Percentiles rank a stretch among this genome's conserved stretches.
phyloP scores from a whole-genome alignment of 1,284 basidiomycete species.

The Hortiboletus rubellus region DNA sequence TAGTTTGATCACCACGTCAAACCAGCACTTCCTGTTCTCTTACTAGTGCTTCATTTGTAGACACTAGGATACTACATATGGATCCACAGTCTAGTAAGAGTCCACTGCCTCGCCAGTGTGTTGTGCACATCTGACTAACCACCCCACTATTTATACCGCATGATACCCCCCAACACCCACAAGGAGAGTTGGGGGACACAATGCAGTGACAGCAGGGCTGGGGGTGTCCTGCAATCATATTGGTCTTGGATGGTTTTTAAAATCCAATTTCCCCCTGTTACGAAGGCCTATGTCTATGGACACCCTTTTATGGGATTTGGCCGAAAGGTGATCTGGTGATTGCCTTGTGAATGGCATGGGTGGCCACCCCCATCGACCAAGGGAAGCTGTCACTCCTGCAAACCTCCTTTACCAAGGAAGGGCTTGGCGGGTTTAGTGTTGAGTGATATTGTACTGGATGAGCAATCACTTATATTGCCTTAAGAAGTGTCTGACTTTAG shows the following conservation, averaged over 20 bases:
- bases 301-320: conserved; percentile 2
- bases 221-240: neutral
- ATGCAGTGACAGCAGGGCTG: neutral
- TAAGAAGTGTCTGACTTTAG: too few relatives aligned
- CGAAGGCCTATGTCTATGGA: neutral
- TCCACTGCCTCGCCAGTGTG: conserved; percentile 1
- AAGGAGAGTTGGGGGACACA: too few relatives aligned
- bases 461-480: too few relatives aligned
- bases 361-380: neutral
- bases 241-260: conserved; percentile 5
- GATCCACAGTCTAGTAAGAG: conserved; percentile 4
- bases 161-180: too few relatives aligned
- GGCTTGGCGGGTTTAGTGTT: neutral
- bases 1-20: neutral
- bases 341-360: neutral
- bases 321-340: neutral
- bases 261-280: conserved; percentile 4
- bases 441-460: too few relatives aligned
- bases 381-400: neutral
- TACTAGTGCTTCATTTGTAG: conserved; percentile 8
- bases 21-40: conserved; percentile 2
- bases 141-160: neutral
- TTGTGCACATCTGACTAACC: neutral
- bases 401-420: conserved; percentile 8
- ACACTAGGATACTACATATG: neutral